Conservation (phyloP, 2,329 filamentous ascomycete genomes). For the Fusarium siculi region DNA sequence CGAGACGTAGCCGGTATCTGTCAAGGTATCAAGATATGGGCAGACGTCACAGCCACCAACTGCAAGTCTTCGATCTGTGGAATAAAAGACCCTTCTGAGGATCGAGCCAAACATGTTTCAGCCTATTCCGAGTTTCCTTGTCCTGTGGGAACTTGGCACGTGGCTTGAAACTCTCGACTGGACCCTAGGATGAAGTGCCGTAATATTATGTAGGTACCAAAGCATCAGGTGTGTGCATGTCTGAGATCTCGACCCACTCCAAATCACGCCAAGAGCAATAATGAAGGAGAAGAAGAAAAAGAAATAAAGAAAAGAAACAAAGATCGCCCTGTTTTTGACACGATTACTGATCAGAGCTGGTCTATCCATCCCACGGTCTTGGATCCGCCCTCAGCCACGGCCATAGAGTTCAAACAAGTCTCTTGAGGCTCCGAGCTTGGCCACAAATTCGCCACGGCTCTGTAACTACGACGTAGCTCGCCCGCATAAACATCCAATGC, state of each 20-base stretch:
- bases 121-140: background rate
- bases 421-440: background rate
- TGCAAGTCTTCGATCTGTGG: background rate
- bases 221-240: background rate
- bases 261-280: background rate
- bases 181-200: background rate
- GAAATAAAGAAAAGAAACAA: background rate
- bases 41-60: background rate
- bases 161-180: background rate
- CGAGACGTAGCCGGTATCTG: background rate
- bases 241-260: background rate
- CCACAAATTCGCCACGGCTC: background rate
- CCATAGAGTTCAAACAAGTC: background rate
- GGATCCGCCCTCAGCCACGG: background rate
- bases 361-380: background rate
- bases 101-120: slow-evolving; percentile 7
- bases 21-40: background rate
- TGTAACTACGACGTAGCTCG: background rate
- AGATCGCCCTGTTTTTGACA: background rate
- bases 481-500: background rate
- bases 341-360: slow-evolving; percentile 17
- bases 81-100: background rate
- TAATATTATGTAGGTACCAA: background rate
- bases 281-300: background rate
- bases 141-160: background rate